Conservation (phyloP, 2,329 filamentous ascomycete species). For the Fusarium anthophilum region DNA sequence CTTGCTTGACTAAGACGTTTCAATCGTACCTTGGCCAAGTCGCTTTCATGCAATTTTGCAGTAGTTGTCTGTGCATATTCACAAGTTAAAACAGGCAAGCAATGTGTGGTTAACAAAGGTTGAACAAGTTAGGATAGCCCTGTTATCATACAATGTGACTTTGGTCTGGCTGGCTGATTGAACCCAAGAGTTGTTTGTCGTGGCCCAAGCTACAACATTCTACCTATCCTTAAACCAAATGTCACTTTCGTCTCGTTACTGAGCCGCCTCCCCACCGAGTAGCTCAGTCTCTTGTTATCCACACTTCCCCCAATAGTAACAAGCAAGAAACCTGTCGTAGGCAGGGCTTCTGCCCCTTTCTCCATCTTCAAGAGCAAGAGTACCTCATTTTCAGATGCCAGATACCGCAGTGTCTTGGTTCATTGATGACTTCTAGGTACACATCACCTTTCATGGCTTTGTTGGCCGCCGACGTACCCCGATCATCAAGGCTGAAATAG, state of each 20-base stretch:
- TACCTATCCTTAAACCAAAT: not conserved
- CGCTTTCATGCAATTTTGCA: not conserved
- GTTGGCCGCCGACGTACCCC: not conserved
- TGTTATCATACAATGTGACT: not conserved
- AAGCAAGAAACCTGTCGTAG: not conserved
- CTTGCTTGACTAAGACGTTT: not conserved
- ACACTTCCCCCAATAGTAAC: not conserved
- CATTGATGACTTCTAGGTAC: not conserved
- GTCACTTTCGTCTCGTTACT: constrained; percentile 6
- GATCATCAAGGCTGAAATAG: not conserved
- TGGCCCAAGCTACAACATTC: not conserved
- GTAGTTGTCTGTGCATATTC: not conserved
- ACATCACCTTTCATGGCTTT: not conserved
- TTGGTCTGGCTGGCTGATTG: not conserved
- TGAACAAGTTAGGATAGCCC: constrained; percentile 4
- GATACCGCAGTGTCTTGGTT: not conserved
- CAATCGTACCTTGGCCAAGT: not conserved
- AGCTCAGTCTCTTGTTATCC: constrained; percentile 11
- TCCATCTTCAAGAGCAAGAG: not conserved
- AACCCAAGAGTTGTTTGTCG: not conserved
- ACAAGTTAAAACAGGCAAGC: not conserved
- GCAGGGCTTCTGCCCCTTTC: not conserved
- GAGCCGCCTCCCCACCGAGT: constrained; percentile 44
- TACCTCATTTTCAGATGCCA: not conserved
- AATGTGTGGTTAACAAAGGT: constrained; percentile 14